Evolutionary conservation across 352 stramenopile genomes (phyloP).

Genomic region (Chrysophaeum taylorii): DNA sequence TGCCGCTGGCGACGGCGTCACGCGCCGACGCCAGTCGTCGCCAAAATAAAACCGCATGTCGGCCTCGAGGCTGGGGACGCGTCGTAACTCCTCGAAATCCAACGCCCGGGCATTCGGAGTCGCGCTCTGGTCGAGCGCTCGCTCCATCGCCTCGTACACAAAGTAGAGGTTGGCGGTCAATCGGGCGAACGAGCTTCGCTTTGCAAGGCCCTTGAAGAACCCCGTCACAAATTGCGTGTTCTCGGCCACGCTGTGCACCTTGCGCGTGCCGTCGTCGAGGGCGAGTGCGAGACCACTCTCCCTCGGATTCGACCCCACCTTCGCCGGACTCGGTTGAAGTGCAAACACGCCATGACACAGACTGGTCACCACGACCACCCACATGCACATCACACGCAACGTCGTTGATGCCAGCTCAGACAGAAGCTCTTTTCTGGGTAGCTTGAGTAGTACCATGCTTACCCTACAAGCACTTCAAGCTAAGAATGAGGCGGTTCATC

Average conservation of each 20-base stretch:
- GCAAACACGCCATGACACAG: no score
- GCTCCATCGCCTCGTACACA: conserved; percentile 45
- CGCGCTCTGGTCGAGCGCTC: conserved; percentile 23
- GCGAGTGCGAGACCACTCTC: conserved; percentile 16
- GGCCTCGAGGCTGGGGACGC: conserved; percentile 31
- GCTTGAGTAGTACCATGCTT: neutral
- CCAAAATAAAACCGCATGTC: conserved; percentile 55
- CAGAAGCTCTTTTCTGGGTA: no score
- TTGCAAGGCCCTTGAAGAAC: conserved; percentile 44
- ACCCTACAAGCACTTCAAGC: neutral
- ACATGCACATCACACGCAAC: no score
- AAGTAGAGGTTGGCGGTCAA: conserved; percentile 40
- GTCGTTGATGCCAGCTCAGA: no score
- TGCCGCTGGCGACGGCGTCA: conserved; percentile 33
- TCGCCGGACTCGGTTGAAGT: no score
- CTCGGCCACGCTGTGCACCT: conserved; percentile 40
- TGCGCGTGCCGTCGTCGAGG: conserved; percentile 34
- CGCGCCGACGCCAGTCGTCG: conserved; percentile 30
- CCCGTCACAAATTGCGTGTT: conserved; percentile 44
- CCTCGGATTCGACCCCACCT: no score
- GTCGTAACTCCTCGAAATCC: conserved; percentile 34
- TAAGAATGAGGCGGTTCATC: neutral
- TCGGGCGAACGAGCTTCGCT: conserved; percentile 26
- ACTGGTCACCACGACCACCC: no score
- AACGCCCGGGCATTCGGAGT: conserved; percentile 22